Conservation (phyloP, 306 rosid genomes). For the Castanospermum australe region DNA sequence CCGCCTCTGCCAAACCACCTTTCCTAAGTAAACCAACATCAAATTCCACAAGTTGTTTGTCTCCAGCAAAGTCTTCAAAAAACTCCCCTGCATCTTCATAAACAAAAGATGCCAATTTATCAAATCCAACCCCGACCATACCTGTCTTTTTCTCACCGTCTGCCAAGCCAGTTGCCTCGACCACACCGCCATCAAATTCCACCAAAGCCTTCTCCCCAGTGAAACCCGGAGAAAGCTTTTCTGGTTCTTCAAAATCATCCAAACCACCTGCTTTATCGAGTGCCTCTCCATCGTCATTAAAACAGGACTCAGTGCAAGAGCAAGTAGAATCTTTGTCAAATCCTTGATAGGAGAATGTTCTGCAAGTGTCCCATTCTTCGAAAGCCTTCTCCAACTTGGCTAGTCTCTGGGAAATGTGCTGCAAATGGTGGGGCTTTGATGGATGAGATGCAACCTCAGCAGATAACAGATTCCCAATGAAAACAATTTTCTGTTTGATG, state of each 20-base stretch:
- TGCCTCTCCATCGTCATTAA: conserved; percentile 40
- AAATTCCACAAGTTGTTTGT: conserved; percentile 15
- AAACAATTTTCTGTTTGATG: conserved; percentile 32
- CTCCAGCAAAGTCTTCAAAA: not conserved
- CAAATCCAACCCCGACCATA: not conserved
- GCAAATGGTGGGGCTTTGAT: conserved; percentile 30
- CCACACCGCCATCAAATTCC: not conserved
- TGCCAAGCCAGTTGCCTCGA: too few relatives aligned
- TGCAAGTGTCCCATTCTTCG: conserved; percentile 10
- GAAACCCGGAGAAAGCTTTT: not conserved
- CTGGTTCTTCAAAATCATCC: conserved; percentile 18
- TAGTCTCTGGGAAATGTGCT: conserved; percentile 19
- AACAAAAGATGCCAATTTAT: not conserved
- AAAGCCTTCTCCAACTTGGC: conserved; percentile 19
- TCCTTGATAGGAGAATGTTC: not conserved
- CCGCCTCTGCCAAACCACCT: not conserved
- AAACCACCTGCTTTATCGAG: not conserved
- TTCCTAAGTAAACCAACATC: conserved; percentile 10
- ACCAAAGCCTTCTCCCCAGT: conserved; percentile 24
- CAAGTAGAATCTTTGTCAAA: conserved; percentile 33
- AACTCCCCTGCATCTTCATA: conserved; percentile 27
- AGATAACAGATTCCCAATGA: conserved; percentile 28
- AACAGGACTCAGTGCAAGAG: conserved; percentile 45
- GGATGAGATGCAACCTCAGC: conserved; percentile 50
- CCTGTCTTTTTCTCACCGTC: not conserved